Base-by-base conservation (phyloP, 2,329 filamentous ascomycete genomes). In the Myriosclerotinia duriaeana region DNA sequence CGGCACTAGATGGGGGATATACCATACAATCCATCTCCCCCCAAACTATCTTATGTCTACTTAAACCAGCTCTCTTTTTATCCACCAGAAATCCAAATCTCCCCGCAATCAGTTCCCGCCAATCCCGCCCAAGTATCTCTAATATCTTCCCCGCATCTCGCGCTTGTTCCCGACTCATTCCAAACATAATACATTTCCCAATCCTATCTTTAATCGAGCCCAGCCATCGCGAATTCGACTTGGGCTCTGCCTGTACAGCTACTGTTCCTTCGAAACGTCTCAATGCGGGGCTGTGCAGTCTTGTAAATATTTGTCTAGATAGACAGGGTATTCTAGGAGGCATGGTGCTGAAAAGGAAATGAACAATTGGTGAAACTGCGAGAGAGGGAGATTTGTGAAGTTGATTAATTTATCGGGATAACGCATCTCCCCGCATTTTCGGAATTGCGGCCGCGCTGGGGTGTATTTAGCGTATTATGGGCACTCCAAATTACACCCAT, bases 1-100 rank as follows among this genome's bases (percentile, higher is more conserved):
- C 36, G 5, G 20, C 30, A 48, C 30, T 34, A 34, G 66, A 56
- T 69, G 60, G 46, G 30, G 67, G 66, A 78, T 81, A 78, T 74
- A 86, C 84, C 84, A 86, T 86, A 71, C 77, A 79, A 71, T 87
- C 91, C 89, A 93, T 92, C 77, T 97, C 92, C 40, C 92, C 93
- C 92, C 91, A 96, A 0, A 86, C 87, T 34, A 96, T 88, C 70
- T 83, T 82, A 68, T 91, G 87, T 64, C 83, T 80, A 69, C 86
- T 85, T 44, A 94, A 75, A 0, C 90, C 86, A 55, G 83, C 85
- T 61, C 86, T 81, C 71, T 84, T 82, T 67, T 83, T 80, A 14
- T 81, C 84, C 0, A 88, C 90, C 69, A 95, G 77, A 76, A 87
- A 96, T 0, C 92, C 91, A 73, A 94, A 89, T 66, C 87, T 87